A percentile compares a stretch with the other conserved stretches of the same genome.
These are phyloP conservation scores for Neoboletus magnificus DNA, from an alignment of 768 basidiomycete species.

Conservation along the genomic window DNA sequence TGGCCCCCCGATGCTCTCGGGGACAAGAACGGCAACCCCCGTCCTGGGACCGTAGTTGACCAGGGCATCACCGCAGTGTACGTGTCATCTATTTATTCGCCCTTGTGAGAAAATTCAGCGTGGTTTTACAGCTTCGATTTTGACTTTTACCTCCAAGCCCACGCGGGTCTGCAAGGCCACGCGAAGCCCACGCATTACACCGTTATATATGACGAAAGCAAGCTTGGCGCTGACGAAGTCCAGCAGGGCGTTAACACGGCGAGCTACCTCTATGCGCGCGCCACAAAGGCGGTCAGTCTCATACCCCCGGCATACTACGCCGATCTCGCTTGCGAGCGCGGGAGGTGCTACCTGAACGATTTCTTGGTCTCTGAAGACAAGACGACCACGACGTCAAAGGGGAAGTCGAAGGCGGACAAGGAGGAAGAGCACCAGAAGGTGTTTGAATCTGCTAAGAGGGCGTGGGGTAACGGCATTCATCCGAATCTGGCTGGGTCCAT, in stretches of 20 bases:
- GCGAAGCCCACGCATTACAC: slow-evolving; percentile 77
- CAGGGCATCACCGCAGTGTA: slow-evolving; percentile 71
- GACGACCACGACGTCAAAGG: slow-evolving; percentile 36
- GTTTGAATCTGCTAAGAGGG: slow-evolving; percentile 17
- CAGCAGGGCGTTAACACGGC: slow-evolving; percentile 69
- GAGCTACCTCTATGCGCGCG: slow-evolving; percentile 76
- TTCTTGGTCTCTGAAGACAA: slow-evolving; percentile 59
- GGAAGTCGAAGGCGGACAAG: slow-evolving; percentile 28
- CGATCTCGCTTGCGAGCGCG: slow-evolving; percentile 80
- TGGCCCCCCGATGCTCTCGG: slow-evolving; percentile 52
- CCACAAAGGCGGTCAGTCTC: slow-evolving; percentile 80
- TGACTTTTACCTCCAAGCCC: slow-evolving; percentile 70
- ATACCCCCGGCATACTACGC: slow-evolving; percentile 80
- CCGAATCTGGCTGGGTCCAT: slow-evolving; percentile 56
- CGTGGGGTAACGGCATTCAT: slow-evolving; percentile 60
- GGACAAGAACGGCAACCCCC: slow-evolving; percentile 70
- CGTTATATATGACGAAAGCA: slow-evolving; percentile 76
- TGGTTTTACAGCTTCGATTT: slow-evolving; percentile 50
- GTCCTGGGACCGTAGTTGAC: slow-evolving; percentile 78
- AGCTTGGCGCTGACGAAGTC: slow-evolving; percentile 62
- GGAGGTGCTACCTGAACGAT: slow-evolving; percentile 70
- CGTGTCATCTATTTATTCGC: slow-evolving; percentile 8
- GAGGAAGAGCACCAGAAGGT: slow-evolving; percentile 29
- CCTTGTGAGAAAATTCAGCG: not conserved
- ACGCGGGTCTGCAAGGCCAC: slow-evolving; percentile 68